Percentiles rank a stretch among this genome's conserved stretches.
These are phyloP conservation scores for Dryadomyces sulphureus DNA, from an alignment of 2,329 filamentous ascomycete genomes.

Conservation along the genomic window DNA sequence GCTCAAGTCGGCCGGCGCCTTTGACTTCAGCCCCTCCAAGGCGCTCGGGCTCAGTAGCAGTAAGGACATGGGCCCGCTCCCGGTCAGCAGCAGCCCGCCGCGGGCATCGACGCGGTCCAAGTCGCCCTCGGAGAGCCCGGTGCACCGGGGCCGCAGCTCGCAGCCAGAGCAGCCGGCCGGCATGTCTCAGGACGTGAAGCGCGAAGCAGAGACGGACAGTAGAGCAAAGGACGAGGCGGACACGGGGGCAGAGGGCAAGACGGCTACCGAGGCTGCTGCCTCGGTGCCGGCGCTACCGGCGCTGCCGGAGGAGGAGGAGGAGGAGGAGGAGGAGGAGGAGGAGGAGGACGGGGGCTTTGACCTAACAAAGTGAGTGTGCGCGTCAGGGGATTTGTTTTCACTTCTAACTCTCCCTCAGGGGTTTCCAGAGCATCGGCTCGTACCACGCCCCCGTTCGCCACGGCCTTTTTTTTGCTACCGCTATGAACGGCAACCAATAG, in stretches of 20 bases:
- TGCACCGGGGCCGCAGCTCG: constrained; percentile 16
- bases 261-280: too few relatives aligned
- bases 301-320: too few relatives aligned
- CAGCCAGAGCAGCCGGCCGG: constrained; percentile 5
- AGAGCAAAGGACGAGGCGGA: background rate
- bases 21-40: constrained; percentile 47
- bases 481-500: constrained; percentile 20
- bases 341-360: constrained; percentile 43
- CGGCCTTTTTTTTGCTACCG: constrained; percentile 27
- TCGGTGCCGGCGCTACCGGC: too few relatives aligned
- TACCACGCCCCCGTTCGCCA: constrained; percentile 42
- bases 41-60: constrained; percentile 6
- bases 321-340: too few relatives aligned
- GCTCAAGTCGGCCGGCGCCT: constrained; percentile 31
- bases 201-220: background rate
- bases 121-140: constrained; percentile 38
- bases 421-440: constrained; percentile 50
- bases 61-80: constrained; percentile 14
- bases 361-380: constrained; percentile 35
- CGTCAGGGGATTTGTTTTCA: background rate
- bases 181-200: background rate
- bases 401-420: constrained; percentile 28
- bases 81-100: constrained; percentile 45
- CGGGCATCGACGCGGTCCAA: constrained; percentile 25
- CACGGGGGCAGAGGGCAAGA: background rate